These are phyloP conservation scores for Coemansia nantahalensis DNA, from an alignment of 192 early-diverging fungal genomes.

Conservation along the genomic window DNA sequence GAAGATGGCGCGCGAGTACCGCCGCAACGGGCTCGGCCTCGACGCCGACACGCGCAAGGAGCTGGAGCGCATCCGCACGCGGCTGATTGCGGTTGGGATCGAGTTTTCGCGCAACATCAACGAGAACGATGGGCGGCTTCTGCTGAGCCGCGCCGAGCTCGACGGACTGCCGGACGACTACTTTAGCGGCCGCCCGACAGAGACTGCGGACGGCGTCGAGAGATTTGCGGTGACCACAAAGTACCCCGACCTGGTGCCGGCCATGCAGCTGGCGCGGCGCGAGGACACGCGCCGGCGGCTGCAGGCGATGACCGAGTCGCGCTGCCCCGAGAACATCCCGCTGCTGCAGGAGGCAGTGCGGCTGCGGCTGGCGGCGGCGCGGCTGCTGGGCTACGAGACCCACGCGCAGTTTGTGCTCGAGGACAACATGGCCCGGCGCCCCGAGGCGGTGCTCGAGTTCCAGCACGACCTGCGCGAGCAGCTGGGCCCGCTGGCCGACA, in stretches of 20 bases:
- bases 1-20: conserved; percentile 62
- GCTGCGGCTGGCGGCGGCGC: conserved; percentile 52
- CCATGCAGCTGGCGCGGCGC: conserved; percentile 49
- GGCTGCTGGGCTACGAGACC: conserved; percentile 65
- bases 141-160: conserved; percentile 56
- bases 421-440: conserved; percentile 77
- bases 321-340: conserved; percentile 60
- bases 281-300: conserved; percentile 55
- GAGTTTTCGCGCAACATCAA: conserved; percentile 68
- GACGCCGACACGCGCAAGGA: conserved; percentile 56
- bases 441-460: conserved; percentile 61
- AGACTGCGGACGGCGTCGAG: conserved; percentile 52
- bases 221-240: conserved; percentile 70
- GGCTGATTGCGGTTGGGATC: conserved; percentile 62
- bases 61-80: conserved; percentile 59
- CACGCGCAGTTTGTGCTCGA: conserved; percentile 71
- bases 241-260: conserved; percentile 56
- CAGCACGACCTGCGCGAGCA: conserved; percentile 57
- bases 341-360: conserved; percentile 58
- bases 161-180: conserved; percentile 68
- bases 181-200: conserved; percentile 55
- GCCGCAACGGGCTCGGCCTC: conserved; percentile 68
- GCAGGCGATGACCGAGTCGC: conserved; percentile 45
- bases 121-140: conserved; percentile 53
- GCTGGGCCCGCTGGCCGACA: conserved; percentile 55